These are phyloP conservation scores for Maudiozyma humilis DNA, from an alignment of 1,139 yeast species.

Conservation along the genomic window DNA sequence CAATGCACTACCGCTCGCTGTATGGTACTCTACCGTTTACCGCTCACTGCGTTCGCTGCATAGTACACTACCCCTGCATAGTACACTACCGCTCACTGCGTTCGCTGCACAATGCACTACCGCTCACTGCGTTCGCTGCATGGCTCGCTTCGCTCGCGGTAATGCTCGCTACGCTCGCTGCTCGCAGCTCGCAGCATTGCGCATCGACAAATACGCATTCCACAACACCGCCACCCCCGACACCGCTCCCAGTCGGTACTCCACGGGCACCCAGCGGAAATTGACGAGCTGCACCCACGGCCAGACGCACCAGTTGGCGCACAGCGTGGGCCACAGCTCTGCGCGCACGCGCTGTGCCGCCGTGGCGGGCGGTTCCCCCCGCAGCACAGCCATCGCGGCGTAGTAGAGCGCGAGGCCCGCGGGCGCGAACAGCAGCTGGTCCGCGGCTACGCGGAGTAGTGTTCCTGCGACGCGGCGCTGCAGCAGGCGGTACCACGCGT, in stretches of 20 bases:
- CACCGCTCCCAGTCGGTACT: conserved; percentile 58
- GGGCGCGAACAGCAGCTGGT: conserved; percentile 69
- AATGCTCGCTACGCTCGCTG: background rate
- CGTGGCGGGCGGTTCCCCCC: conserved; percentile 37
- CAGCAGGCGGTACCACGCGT: conserved; percentile 52
- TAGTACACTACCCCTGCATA: no score
- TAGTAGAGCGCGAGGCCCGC: conserved; percentile 70
- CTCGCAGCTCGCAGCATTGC: background rate
- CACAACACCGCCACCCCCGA: conserved; percentile 71
- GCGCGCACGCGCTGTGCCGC: conserved; percentile 37
- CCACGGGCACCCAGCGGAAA: conserved; percentile 63
- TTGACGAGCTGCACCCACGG: conserved; percentile 71
- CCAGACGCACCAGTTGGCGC: conserved; percentile 80
- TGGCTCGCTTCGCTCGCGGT: no score
- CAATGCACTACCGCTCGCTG: no score
- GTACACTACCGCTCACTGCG: no score
- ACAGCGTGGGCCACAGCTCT: conserved; percentile 52
- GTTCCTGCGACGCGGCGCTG: conserved; percentile 13
- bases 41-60: no score
- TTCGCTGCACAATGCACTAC: no score
- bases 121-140: no score
- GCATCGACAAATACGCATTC: conserved; percentile 65
- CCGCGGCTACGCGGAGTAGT: conserved; percentile 49
- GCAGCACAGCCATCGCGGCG: conserved; percentile 58
- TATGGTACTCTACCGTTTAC: no score